Percentiles rank a stretch among this genome's conserved stretches.
Evolutionary conservation across 371 early-diverging fungal species (phyloP).

Genomic region (Choanephora cucurbitarum): DNA sequence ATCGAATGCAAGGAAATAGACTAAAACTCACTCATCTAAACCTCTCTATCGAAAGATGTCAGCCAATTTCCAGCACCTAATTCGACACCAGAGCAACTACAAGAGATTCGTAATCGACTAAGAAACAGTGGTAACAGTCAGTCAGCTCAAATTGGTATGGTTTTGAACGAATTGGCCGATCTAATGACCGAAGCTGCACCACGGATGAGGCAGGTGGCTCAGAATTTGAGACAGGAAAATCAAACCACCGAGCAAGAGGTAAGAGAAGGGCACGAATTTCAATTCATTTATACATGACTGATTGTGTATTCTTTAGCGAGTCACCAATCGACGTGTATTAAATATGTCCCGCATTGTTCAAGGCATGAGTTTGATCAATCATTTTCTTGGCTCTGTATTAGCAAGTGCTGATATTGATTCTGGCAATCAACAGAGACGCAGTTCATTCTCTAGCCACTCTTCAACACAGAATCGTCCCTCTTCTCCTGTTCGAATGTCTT

Average conservation of each 20-base stretch:
- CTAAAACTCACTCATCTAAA: too few species aligned
- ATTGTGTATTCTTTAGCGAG: constrained; percentile 4
- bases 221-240: constrained; percentile 31
- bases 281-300: too few species aligned
- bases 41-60: too few species aligned
- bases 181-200: constrained; percentile 39
- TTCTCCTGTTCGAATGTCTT: constrained; percentile 1
- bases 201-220: constrained; percentile 36
- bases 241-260: constrained; percentile 26
- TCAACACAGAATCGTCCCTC: constrained; percentile 1
- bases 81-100: constrained; percentile 22
- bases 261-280: neutral
- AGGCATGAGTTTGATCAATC: constrained; percentile 50
- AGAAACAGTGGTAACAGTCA: constrained; percentile 36
- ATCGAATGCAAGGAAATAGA: neutral
- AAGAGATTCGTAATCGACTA: constrained; percentile 41
- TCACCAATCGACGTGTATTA: constrained; percentile 12
- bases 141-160: constrained; percentile 45
- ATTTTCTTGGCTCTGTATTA: constrained; percentile 48
- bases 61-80: constrained; percentile 10
- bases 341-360: constrained; percentile 50
- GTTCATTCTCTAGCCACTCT: constrained; percentile 5
- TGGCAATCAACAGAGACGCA: constrained; percentile 13
- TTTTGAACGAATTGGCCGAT: constrained; percentile 44
- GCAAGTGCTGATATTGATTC: constrained; percentile 43